phyloP scores from a whole-genome alignment of 306 rosid species.

The Cucurbita pepo region DNA sequence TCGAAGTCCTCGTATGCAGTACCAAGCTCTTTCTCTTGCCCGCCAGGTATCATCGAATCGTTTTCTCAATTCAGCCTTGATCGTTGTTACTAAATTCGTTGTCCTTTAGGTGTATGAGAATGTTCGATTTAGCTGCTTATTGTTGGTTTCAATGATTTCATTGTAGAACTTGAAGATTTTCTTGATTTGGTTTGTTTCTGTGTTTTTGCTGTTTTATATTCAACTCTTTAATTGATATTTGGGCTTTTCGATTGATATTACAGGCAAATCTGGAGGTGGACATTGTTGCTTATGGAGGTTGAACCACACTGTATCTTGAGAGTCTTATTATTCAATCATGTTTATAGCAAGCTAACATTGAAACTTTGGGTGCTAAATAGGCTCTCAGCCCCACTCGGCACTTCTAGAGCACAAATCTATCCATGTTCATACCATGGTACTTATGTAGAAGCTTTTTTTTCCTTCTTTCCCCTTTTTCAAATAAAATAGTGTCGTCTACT shows the following conservation, averaged over 20 bases:
- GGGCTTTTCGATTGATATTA: slow-evolving; percentile 8
- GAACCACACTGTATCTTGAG: not conserved
- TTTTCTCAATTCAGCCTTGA: not conserved
- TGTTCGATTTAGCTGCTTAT: not conserved
- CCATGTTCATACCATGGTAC: slow-evolving; percentile 68
- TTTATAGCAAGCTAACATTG: not conserved
- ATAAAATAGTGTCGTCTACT: not conserved
- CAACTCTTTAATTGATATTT: not conserved
- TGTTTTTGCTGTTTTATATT: not conserved
- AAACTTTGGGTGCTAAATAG: slow-evolving; percentile 24
- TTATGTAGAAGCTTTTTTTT: not conserved
- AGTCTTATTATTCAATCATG: not conserved
- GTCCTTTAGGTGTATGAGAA: not conserved
- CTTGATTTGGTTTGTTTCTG: not conserved
- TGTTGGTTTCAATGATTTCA: not conserved
- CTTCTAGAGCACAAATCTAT: slow-evolving; percentile 53
- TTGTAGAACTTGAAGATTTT: not conserved
- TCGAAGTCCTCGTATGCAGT: slow-evolving; percentile 98
- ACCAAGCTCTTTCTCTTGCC: slow-evolving; percentile 83
- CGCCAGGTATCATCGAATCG: slow-evolving; percentile 36
- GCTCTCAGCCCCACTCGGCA: slow-evolving; percentile 72
- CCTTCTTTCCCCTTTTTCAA: not conserved
- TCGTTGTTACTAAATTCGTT: not conserved
- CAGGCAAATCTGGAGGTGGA: slow-evolving; percentile 74
- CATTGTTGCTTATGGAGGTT: slow-evolving; percentile 91